Conservation (phyloP, 1,284 basidiomycete genomes). For the Pisolithus thermaeus region DNA sequence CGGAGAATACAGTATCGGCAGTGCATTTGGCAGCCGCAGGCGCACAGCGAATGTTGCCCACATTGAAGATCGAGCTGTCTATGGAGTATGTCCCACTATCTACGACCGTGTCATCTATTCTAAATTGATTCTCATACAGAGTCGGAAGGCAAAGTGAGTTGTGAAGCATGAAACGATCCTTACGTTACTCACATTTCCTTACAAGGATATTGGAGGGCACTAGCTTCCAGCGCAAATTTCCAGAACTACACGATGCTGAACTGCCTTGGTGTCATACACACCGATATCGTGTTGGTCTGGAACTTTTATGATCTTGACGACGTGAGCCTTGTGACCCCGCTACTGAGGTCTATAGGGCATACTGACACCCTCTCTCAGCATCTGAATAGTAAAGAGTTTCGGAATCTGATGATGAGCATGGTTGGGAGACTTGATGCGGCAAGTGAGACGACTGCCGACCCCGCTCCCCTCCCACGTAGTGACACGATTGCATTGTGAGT, state of each 20-base stretch:
- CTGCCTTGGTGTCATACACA: slow-evolving; percentile 18
- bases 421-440: neutral
- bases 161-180: neutral
- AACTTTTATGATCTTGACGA: slow-evolving; percentile 19
- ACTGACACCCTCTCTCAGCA: neutral
- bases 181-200: neutral
- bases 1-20: neutral
- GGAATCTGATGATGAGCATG: neutral
- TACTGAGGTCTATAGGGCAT: no score
- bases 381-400: neutral
- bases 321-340: slow-evolving; percentile 1
- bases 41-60: neutral
- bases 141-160: slow-evolving; percentile 16
- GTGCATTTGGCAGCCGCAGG: neutral
- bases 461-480: neutral
- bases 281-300: slow-evolving; percentile 19
- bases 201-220: slow-evolving; percentile 20
- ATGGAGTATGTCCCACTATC: neutral
- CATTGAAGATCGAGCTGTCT: slow-evolving; percentile 1
- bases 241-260: slow-evolving; percentile 6
- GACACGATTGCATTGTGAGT: neutral
- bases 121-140: slow-evolving; percentile 5
- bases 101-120: neutral
- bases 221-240: slow-evolving; percentile 17
- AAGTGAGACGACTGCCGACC: neutral